phyloP scores from a whole-genome alignment of 31 red algal species.

The Porphyra umbilicalis region DNA sequence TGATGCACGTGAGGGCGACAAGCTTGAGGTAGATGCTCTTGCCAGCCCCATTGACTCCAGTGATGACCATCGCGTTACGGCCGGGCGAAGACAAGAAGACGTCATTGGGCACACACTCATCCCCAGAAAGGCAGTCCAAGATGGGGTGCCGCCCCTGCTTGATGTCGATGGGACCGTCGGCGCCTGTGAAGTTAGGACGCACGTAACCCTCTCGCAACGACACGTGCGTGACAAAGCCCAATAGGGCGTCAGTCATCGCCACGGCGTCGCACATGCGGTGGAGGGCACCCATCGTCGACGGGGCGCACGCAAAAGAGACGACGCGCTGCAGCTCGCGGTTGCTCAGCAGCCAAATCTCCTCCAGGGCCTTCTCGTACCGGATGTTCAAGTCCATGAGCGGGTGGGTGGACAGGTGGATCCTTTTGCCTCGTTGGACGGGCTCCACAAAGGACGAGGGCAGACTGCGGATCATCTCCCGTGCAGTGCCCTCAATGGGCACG shows the following conservation, averaged over 20 bases:
- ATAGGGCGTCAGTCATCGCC: slow-evolving; percentile 65
- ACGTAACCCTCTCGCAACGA: not conserved
- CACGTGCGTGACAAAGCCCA: slow-evolving; percentile 35
- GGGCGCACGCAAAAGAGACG: slow-evolving; percentile 22
- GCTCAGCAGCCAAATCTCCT: slow-evolving; percentile 64
- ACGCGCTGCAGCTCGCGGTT: slow-evolving; percentile 51
- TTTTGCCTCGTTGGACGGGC: slow-evolving; percentile 22
- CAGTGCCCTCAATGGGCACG: not conserved
- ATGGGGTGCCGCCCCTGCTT: slow-evolving; percentile 2
- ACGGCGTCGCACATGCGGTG: slow-evolving; percentile 85
- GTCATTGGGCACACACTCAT: slow-evolving; percentile 10
- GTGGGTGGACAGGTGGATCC: slow-evolving; percentile 55
- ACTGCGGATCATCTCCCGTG: not conserved
- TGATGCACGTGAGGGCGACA: slow-evolving; percentile 58
- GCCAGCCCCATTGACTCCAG: slow-evolving; percentile 78
- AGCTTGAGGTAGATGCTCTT: slow-evolving; percentile 71
- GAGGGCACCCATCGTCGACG: slow-evolving; percentile 36
- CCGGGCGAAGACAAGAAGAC: slow-evolving; percentile 16
- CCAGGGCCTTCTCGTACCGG: slow-evolving; percentile 47
- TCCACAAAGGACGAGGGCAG: not conserved
- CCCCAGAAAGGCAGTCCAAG: not conserved
- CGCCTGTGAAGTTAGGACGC: not conserved
- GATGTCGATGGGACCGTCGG: not conserved
- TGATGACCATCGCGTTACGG: slow-evolving; percentile 40
- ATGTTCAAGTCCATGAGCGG: slow-evolving; percentile 62